A percentile compares a stretch with the other conserved stretches of the same genome.
phyloP scores from a whole-genome alignment of 2,329 filamentous ascomycete genomes.

The Rhinocladiella similis region DNA sequence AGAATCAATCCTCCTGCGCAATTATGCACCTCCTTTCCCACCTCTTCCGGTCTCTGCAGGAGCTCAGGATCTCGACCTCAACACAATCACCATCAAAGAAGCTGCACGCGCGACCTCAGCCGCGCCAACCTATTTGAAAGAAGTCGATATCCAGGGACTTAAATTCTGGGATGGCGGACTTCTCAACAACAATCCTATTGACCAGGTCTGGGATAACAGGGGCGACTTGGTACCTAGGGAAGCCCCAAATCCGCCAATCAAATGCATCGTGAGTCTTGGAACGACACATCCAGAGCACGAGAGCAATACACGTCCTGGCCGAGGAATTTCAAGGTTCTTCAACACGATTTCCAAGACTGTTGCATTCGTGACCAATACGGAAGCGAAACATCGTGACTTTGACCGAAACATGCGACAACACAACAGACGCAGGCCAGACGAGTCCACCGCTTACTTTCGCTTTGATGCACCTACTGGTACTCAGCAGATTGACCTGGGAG shows the following conservation, averaged over 20 bases:
- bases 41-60: conserved; percentile 17
- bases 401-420: conserved; percentile 21
- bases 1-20: conserved; percentile 20
- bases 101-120: conserved; percentile 24
- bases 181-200: conserved; percentile 26
- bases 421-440: conserved; percentile 11
- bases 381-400: conserved; percentile 27
- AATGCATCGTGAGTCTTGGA: conserved; percentile 20
- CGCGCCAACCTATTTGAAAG: conserved; percentile 23
- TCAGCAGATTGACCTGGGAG: conserved; percentile 14
- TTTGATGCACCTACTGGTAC: conserved; percentile 19
- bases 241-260: conserved; percentile 10
- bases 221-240: conserved; percentile 13
- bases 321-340: conserved; percentile 12
- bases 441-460: conserved; percentile 13
- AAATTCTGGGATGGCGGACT: conserved; percentile 26
- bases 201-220: conserved; percentile 23
- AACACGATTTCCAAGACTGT: conserved; percentile 18
- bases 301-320: conserved; percentile 1
- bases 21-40: conserved; percentile 14
- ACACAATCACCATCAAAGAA: conserved; percentile 21
- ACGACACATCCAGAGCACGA: conserved; percentile 19
- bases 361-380: conserved; percentile 23
- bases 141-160: conserved; percentile 18
- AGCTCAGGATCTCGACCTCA: conserved; percentile 16